Conservation (phyloP, 139 green algal genomes). For the Monoraphidium neglectum region DNA sequence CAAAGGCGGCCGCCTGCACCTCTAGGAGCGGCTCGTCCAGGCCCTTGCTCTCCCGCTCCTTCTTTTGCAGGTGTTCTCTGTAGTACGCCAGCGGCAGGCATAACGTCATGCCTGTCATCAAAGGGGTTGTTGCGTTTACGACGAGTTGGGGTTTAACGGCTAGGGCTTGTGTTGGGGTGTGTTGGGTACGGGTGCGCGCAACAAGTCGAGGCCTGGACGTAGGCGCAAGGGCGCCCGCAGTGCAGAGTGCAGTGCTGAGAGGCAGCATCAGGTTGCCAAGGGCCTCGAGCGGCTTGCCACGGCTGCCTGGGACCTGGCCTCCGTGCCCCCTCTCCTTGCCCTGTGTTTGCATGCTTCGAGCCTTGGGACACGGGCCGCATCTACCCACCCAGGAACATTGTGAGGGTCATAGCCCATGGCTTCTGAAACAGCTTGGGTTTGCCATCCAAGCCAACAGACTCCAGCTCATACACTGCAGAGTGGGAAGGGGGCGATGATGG, state of each 20-base stretch:
- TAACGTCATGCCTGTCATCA: constrained; percentile 56
- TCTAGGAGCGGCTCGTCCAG: constrained; percentile 41
- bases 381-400: constrained; percentile 57
- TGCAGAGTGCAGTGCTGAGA: too few species aligned
- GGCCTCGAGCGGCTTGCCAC: background rate
- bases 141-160: background rate
- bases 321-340: background rate
- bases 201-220: too few species aligned
- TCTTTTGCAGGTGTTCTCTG: constrained; percentile 40
- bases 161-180: background rate
- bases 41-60: constrained; percentile 10
- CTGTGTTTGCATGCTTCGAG: background rate
- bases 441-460: constrained; percentile 46
- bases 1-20: background rate
- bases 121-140: background rate
- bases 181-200: background rate
- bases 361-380: background rate
- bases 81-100: constrained; percentile 64
- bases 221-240: too few species aligned
- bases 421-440: constrained; percentile 66
- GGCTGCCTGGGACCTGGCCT: background rate
- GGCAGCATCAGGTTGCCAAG: too few species aligned
- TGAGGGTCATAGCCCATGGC: constrained; percentile 62
- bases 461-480: constrained; percentile 58
- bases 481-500: background rate